Evolutionary conservation across 2,329 filamentous ascomycete genomes (phyloP).

Genomic region (Hypoxylon sp.): DNA sequence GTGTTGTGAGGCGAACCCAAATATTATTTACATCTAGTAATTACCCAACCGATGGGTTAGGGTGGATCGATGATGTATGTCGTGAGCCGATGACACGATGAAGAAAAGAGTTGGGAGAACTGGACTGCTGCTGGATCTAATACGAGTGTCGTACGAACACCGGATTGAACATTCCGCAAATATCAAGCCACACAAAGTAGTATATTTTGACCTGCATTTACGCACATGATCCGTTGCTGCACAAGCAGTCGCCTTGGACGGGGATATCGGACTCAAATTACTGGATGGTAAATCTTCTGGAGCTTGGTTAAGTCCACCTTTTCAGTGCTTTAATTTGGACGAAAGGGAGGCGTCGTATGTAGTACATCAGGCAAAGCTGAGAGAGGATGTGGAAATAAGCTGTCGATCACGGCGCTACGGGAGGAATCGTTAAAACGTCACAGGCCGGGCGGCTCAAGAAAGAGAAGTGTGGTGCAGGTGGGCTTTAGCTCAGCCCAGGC

Average conservation of each 20-base stretch:
- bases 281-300: not conserved
- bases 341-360: not conserved
- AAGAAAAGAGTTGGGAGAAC: constrained; percentile 4
- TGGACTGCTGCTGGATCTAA: constrained; percentile 15
- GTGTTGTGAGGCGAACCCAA: constrained; percentile 4
- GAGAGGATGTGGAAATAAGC: constrained; percentile 7
- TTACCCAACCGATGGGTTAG: constrained; percentile 35
- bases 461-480: constrained; percentile 9
- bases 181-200: constrained; percentile 23
- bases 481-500: constrained; percentile 27
- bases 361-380: not conserved
- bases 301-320: constrained; percentile 3
- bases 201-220: constrained; percentile 8
- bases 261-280: not conserved
- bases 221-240: constrained; percentile 18
- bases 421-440: constrained; percentile 26
- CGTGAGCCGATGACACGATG: constrained; percentile 14
- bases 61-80: constrained; percentile 14
- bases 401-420: constrained; percentile 30
- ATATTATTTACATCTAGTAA: constrained; percentile 20
- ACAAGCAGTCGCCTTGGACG: constrained; percentile 7
- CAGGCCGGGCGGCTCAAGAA: constrained; percentile 38
- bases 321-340: constrained; percentile 5
- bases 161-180: constrained; percentile 14
- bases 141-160: constrained; percentile 35